Conservation (phyloP, 371 early-diverging fungal genomes). For the Dichotomocladium elegans region DNA sequence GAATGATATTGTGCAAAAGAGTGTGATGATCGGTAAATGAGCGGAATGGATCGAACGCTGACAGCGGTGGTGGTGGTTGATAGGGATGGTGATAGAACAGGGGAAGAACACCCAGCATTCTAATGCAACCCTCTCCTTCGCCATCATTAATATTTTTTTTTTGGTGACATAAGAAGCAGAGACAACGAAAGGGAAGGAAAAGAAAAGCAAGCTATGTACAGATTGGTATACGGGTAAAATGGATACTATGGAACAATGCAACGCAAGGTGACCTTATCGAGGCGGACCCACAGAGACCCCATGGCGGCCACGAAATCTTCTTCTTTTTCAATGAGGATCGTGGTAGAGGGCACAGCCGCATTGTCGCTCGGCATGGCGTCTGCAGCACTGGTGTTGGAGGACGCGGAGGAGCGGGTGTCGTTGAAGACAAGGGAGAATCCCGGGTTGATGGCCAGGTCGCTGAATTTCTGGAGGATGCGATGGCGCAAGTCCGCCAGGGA, state of each 20-base stretch:
- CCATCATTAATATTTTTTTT: too few species aligned
- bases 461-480: slow-evolving; percentile 19
- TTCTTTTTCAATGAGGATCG: slow-evolving; percentile 14
- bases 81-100: too few species aligned
- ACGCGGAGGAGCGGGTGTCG: slow-evolving; percentile 21
- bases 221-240: not conserved
- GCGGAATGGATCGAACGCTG: too few species aligned
- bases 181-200: not conserved
- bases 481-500: slow-evolving; percentile 13
- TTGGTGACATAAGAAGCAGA: not conserved
- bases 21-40: too few species aligned
- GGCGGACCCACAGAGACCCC: slow-evolving; percentile 16
- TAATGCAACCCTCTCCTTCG: too few species aligned
- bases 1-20: too few species aligned
- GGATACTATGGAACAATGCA: slow-evolving; percentile 9
- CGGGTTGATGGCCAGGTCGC: slow-evolving; percentile 7
- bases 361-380: slow-evolving; percentile 7
- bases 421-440: slow-evolving; percentile 18
- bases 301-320: slow-evolving; percentile 15
- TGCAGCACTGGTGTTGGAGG: slow-evolving; percentile 15
- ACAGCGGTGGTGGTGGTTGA: too few species aligned
- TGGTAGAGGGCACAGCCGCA: slow-evolving; percentile 3
- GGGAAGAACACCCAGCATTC: too few species aligned
- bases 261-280: slow-evolving; percentile 23
- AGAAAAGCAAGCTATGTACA: not conserved